Evolutionary conservation across 306 rosid species (phyloP).

Genomic region (Mimosa bimucronata): DNA sequence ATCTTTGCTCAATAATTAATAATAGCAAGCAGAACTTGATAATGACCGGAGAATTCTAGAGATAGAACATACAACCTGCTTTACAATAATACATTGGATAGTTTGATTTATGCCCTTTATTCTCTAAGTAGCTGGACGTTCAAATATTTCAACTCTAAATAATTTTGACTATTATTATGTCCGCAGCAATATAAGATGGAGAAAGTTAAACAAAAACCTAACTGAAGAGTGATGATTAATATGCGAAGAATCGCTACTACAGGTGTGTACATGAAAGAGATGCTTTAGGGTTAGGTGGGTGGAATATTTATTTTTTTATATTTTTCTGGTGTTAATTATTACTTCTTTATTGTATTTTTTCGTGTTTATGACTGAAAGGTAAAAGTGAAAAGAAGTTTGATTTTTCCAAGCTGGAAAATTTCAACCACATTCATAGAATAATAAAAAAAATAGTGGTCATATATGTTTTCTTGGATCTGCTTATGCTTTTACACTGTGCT

Average conservation of each 20-base stretch:
- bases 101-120: background rate
- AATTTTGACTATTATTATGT: slow-evolving; percentile 10
- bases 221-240: background rate
- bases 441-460: background rate
- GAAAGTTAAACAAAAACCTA: background rate
- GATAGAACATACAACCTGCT: background rate
- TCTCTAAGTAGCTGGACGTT: background rate
- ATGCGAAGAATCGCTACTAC: background rate
- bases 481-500: background rate
- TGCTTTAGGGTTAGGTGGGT: slow-evolving; percentile 11
- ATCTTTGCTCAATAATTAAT: background rate
- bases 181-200: too few species aligned
- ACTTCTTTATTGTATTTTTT: background rate
- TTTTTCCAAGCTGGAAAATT: background rate
- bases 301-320: background rate
- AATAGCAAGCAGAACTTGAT: background rate
- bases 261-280: slow-evolving; percentile 13
- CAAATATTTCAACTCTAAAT: background rate
- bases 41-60: too few species aligned
- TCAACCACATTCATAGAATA: background rate
- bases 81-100: background rate
- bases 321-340: background rate
- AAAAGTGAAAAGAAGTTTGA: background rate
- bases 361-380: background rate
- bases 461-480: background rate